Percentiles rank a stretch among this genome's conserved stretches.
These are phyloP conservation scores for maize (Zea mays) DNA, from an alignment of 176 grass and related monocot genomes.

Conservation along the genomic window Zm-B73-REFERENCE-NAM-5.0 NC_050098.1:1662001-1662500, in stretches of 20 bases:
- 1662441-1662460: slow-evolving; percentile 76
- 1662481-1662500: slow-evolving; percentile 78
- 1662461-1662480: slow-evolving; percentile 72
- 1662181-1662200: slow-evolving; percentile 44
- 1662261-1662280: slow-evolving; percentile 65
- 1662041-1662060: slow-evolving; percentile 18
- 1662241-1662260: slow-evolving; percentile 54
- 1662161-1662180: slow-evolving; percentile 44
- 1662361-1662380: slow-evolving; percentile 53
- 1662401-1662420: slow-evolving; percentile 69
- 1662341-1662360: slow-evolving; percentile 59
- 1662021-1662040: neutral
- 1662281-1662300: slow-evolving; percentile 58
- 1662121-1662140: slow-evolving; percentile 41
- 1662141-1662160: slow-evolving; percentile 74
- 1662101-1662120: slow-evolving; percentile 28
- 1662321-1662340: slow-evolving; percentile 71
- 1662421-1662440: slow-evolving; percentile 60
- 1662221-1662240: slow-evolving; percentile 35
- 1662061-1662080: neutral
- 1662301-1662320: slow-evolving; percentile 80
- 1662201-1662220: slow-evolving; percentile 39
- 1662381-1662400: slow-evolving; percentile 64
- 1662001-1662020: neutral
- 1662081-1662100: slow-evolving; percentile 2